A percentile compares a stretch with the other conserved stretches of the same genome.
Conservation (phyloP, 2,329 filamentous ascomycete genomes). For the Alternaria atra region DNA sequence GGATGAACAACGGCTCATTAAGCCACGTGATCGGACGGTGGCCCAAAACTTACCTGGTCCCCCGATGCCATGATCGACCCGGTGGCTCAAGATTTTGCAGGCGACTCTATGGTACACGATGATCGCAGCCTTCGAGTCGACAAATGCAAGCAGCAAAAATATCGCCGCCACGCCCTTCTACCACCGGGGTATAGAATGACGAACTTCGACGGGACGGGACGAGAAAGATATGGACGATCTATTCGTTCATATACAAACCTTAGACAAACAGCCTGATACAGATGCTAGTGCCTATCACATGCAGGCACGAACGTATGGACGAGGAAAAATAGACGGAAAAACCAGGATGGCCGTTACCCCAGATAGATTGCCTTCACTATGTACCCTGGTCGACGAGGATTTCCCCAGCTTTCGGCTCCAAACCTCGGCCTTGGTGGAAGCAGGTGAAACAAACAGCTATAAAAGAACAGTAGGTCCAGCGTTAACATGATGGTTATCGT, state of each 20-base stretch:
- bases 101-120: not conserved
- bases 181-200: not conserved
- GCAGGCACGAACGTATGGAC: not conserved
- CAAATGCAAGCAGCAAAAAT: not conserved
- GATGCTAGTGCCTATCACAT: not conserved
- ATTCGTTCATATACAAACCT: not conserved
- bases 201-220: not conserved
- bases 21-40: not conserved
- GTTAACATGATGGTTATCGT: not conserved
- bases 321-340: not conserved
- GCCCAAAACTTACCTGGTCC: not conserved
- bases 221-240: not conserved
- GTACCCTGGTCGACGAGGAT: not conserved
- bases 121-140: not conserved
- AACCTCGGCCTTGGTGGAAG: not conserved
- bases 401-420: slow-evolving; percentile 4
- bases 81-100: slow-evolving; percentile 1
- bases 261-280: slow-evolving; percentile 3
- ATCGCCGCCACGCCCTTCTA: not conserved
- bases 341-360: not conserved
- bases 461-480: not conserved
- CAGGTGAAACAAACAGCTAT: not conserved
- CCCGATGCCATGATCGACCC: slow-evolving; percentile 4
- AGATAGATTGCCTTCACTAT: not conserved
- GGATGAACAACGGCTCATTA: slow-evolving; percentile 7